Conservation (phyloP, 176 grass and related monocot genomes). For the Rhynchospora breviuscula region DNA sequence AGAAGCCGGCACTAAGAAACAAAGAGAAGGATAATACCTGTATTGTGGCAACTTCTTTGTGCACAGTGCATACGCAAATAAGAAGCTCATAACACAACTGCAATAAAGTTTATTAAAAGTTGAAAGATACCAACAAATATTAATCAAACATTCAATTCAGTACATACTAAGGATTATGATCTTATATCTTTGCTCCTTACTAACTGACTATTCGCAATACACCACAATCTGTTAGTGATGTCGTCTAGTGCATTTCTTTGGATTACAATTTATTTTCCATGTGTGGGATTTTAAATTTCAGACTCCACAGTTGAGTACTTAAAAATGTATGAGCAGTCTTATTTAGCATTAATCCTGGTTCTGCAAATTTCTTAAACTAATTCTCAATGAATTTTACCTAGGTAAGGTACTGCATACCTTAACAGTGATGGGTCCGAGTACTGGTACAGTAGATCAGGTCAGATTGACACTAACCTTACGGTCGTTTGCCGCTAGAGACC, state of each 20-base stretch:
- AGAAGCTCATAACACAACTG: constrained; percentile 83
- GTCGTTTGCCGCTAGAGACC: constrained; percentile 61
- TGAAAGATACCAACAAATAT: not conserved
- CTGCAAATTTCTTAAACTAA: constrained; percentile 6
- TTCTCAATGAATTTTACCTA: not conserved
- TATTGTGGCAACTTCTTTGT: constrained; percentile 50
- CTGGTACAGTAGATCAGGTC: not conserved
- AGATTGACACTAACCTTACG: constrained; percentile 64
- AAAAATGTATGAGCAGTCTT: not conserved
- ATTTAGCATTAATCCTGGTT: not conserved
- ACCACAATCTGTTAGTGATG: not conserved
- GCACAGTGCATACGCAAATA: constrained; percentile 49
- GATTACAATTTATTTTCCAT: not conserved
- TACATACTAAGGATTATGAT: not conserved
- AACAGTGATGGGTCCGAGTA: not conserved
- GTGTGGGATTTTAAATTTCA: not conserved
- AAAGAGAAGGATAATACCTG: constrained; percentile 42
- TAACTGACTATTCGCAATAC: not conserved
- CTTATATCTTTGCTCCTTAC: not conserved
- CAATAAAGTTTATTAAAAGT: constrained; percentile 22
- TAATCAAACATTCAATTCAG: not conserved
- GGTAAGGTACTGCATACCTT: not conserved
- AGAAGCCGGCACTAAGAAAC: constrained; percentile 10
- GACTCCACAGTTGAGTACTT: not conserved
- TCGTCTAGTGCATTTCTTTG: not conserved